Base-by-base conservation (phyloP, 2,329 filamentous ascomycete species). In the Aspergillus puulaauensis region DNA sequence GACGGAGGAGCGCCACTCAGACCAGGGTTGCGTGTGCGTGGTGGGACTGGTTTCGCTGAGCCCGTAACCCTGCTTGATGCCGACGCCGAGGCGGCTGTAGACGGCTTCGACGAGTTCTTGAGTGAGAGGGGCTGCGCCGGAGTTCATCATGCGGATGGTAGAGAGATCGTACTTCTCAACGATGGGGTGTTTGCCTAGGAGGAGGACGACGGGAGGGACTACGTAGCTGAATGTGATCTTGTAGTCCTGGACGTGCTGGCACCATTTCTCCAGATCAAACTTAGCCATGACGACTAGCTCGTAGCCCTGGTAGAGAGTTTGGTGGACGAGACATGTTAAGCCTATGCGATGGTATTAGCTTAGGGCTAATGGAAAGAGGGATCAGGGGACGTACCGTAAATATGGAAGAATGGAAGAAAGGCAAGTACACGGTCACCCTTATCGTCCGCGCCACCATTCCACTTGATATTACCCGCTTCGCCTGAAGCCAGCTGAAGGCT, bases 31-130 rank as follows among this genome's bases (percentile, higher is more conserved):
- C 9, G 85, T 85, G 65, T 91, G 88, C 0, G 90, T 90, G 1
- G 86, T 89, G 0, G 93, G 92, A 24, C 88, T 88, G 14, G 91
- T 96, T 78, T 98, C 93, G 5, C 87, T 91, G 5, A 98, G 82
- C 0, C 93, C 93, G 70, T 96, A 98, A 17, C 90, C 93, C 76
- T 98, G 93, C 80, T 96, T 97, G 60, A 96, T 86, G 2, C 88
- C 88, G 19, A 96, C 81, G 52, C 86, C 86, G 58, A 95, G 84
- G 7, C 92, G 85, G 19, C 83, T 75, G 79, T 90, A 90, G 3
- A 95, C 84, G 8, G 86, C 83, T 55, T 91, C 85, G 1, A 93
- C 89, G 2, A 98, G 83, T 61, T 96, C 91, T 33, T 81, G 79
- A 0, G 91, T 93, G 41, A 97, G 79, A 0, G 93, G 93, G 0